Evolutionary conservation across 2,329 filamentous ascomycete species (phyloP), one percentile per base, ranked within the genome.

Genomic region (Pseudogymnoascus sp.): DNA sequence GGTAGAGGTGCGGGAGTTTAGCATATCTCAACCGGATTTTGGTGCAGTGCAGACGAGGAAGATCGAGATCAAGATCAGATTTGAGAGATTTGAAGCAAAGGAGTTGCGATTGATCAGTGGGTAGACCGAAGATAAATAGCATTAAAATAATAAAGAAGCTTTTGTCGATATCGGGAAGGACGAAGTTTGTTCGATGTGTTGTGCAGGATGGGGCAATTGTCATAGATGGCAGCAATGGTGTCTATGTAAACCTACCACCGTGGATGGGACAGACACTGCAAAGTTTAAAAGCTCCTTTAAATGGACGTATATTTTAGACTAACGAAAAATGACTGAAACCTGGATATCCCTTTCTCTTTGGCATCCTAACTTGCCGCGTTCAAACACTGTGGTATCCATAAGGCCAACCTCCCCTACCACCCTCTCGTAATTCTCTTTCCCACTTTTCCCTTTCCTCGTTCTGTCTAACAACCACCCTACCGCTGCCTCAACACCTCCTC

Each of bases 401-500:
- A 12, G 9, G 7, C n/a, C 42, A 48, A 48, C 13, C 42, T 5
- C 39, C 39, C 3, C 15, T n/a, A 18, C 13, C 10, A 29, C 42
- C 13, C 12, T 12, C 12, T n/a, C n/a, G n/a, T n/a, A n/a, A n/a
- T n/a, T n/a, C n/a, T n/a, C n/a, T n/a, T n/a, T n/a, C n/a, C n/a
- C n/a, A n/a, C n/a, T n/a, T n/a, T n/a, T n/a, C n/a, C n/a, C n/a
- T n/a, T n/a, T n/a, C n/a, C n/a, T n/a, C n/a, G n/a, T n/a, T n/a
- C n/a, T n/a, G n/a, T n/a, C n/a, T n/a, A 7, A 45, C 18, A 39
- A 25, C 40, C 18, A 40, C 10, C n/a, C 42, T 48, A 86, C 74
- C 75, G 85, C 74, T 86, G 83, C 72, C 82, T 82, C 66, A 86
- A 68, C 65, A 86, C 85, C 76, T 86, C 87, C 37, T 85, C 87